These are phyloP conservation scores for Leccinum uliginosum DNA, from an alignment of 768 basidiomycete genomes.

Conservation along the genomic window DNA sequence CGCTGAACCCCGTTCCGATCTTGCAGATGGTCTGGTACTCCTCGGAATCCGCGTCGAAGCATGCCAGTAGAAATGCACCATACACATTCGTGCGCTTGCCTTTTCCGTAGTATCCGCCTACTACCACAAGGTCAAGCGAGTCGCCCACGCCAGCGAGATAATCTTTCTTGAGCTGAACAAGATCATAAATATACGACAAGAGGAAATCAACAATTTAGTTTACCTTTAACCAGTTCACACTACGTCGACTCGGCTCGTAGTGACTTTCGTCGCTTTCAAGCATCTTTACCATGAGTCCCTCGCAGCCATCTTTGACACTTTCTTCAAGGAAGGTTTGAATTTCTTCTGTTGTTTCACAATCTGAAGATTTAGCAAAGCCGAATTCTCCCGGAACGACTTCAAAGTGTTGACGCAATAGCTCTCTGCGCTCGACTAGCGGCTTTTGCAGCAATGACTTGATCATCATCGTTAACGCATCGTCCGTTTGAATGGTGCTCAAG, in stretches of 20 bases:
- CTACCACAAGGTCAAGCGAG: conserved; percentile 95
- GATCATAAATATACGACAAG: conserved; percentile 1
- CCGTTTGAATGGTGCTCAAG: neutral
- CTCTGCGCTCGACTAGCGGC: conserved; percentile 70
- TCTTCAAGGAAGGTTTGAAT: conserved; percentile 94
- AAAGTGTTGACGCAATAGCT: conserved; percentile 76
- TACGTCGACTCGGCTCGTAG: conserved; percentile 93
- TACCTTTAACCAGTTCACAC: conserved; percentile 98
- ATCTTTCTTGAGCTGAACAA: conserved; percentile 89
- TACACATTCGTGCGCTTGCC: conserved; percentile 98
- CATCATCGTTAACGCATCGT: neutral
- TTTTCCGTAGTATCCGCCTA: conserved; percentile 96
- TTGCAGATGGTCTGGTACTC: conserved; percentile 98
- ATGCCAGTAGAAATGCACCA: conserved; percentile 95
- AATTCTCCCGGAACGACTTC: conserved; percentile 84
- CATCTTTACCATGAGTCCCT: conserved; percentile 99
- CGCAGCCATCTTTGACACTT: conserved; percentile 97
- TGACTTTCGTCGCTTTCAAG: conserved; percentile 85
- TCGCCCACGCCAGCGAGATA: conserved; percentile 96
- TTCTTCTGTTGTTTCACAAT: conserved; percentile 85
- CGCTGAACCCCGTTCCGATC: conserved; percentile 97
- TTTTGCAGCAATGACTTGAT: conserved; percentile 76
- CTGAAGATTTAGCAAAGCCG: conserved; percentile 87
- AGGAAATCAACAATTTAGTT: neutral
- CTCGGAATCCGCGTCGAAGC: conserved; percentile 92